Base-by-base conservation (phyloP, 2,329 filamentous ascomycete genomes). In the Fusarium begoniae region DNA sequence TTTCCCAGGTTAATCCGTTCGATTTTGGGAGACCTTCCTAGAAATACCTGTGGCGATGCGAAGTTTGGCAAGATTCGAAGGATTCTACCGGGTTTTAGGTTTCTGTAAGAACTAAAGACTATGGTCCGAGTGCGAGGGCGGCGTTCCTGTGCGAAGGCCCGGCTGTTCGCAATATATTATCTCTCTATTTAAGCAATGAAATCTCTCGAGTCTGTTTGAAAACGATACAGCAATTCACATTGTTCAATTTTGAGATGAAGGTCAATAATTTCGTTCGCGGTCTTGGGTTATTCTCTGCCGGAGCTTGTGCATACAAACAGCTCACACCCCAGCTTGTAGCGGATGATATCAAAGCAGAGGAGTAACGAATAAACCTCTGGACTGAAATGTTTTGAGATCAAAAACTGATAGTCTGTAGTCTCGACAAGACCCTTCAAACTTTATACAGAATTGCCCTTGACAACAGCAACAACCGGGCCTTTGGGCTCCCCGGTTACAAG, bases 401-500 rank as follows among this genome's bases (percentile, higher is more conserved):
- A 22, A 32, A 28, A 8, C 55, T 68, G 13, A 68, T 15, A 4
- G 8, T n/a, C 18, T 44, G 1, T 6, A 73, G 70, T 20, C 57
- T 73, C 3, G n/a, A 71, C 4, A 24, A 45, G 13, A 54, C 30
- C 22, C 18, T 71, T 12, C 20, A 67, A 10, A 28, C 18, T 13
- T 28, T 74, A 30, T 53, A 71, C 26, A 37, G 63, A 8, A 72
- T 74, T 37, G 63, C 71, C 8, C 45, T 61, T 7, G 59, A 69
- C 24, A 74, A 74, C 24, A 30, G 43, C 15, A 40, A 44, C 8
- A 74, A 55, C 24, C 64, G 72, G 47, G 58, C 56, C 32, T 74
- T 74, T 40, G 71, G 72, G 6, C 51, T 72, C 15, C 40, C 71
- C 1, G 67, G 72, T 12, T 74, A 74, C 35, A 72, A 74, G 17